phyloP scores from a whole-genome alignment of 1,284 basidiomycete genomes.

The Cryptococcus sp. region DNA sequence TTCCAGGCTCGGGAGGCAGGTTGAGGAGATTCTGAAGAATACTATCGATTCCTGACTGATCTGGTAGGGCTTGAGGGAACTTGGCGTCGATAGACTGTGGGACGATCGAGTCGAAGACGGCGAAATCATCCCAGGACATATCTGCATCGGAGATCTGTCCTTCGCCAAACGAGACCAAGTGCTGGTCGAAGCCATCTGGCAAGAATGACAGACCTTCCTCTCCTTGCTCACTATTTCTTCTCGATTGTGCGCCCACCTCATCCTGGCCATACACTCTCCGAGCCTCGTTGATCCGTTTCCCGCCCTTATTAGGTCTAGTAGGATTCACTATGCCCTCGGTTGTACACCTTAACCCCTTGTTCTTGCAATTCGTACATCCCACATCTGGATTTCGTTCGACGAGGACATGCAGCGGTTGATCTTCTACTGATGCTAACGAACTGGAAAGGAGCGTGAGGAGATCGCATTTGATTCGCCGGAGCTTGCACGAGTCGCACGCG shows the following conservation, averaged over 20 bases:
- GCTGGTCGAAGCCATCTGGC: too few species aligned
- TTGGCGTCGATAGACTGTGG: too few species aligned
- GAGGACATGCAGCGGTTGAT: slow-evolving; percentile 25
- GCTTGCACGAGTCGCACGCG: slow-evolving; percentile 42
- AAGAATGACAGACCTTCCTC: too few species aligned
- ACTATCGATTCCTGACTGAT: too few species aligned
- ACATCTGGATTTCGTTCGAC: slow-evolving; percentile 36
- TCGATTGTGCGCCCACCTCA: not conserved
- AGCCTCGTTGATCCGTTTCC: slow-evolving; percentile 43
- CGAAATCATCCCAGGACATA: too few species aligned
- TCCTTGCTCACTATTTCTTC: not conserved
- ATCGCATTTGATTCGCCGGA: slow-evolving; percentile 45
- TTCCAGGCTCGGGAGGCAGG: too few species aligned
- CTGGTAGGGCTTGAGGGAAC: too few species aligned
- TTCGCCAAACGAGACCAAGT: too few species aligned
- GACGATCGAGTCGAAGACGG: too few species aligned
- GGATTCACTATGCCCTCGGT: slow-evolving; percentile 43
- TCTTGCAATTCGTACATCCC: slow-evolving; percentile 38
- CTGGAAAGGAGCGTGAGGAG: slow-evolving; percentile 30
- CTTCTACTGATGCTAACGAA: slow-evolving; percentile 1
- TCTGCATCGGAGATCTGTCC: too few species aligned
- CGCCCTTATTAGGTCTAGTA: slow-evolving; percentile 45
- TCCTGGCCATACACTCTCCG: slow-evolving; percentile 35
- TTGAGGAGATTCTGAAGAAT: too few species aligned
- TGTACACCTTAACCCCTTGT: slow-evolving; percentile 43